These are phyloP conservation scores for Paecilomyces variotii DNA, from an alignment of 2,329 filamentous ascomycete genomes.

Conservation along the genomic window DNA sequence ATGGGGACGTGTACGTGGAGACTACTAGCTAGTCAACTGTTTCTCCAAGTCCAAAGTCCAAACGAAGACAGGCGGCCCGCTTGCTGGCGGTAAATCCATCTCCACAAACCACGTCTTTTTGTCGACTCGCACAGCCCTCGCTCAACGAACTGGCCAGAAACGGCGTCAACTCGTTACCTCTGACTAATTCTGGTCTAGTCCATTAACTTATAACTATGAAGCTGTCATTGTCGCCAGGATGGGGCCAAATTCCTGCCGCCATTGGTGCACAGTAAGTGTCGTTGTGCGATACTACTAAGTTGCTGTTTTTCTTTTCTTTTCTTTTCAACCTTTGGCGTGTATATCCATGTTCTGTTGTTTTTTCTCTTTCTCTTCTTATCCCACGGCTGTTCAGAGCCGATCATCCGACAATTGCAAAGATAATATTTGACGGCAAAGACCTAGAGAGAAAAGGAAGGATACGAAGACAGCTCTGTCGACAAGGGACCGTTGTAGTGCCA, in stretches of 20 bases:
- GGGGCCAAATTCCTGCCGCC: background rate
- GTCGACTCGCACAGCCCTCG: background rate
- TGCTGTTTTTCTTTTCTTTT: background rate
- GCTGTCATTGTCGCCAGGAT: background rate
- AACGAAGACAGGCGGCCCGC: background rate
- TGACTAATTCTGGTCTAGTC: background rate
- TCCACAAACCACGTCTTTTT: background rate
- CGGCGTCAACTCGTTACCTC: background rate
- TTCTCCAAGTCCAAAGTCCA: background rate
- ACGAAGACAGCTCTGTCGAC: background rate
- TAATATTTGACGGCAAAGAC: background rate
- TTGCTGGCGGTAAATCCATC: background rate
- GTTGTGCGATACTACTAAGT: background rate
- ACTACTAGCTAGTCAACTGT: too few species aligned
- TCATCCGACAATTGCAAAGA: background rate
- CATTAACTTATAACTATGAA: background rate
- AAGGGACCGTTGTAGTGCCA: background rate
- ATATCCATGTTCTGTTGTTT: too few species aligned
- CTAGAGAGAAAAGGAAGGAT: background rate
- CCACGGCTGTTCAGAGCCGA: background rate
- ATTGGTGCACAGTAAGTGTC: background rate
- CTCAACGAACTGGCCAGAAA: background rate
- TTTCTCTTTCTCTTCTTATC: background rate
- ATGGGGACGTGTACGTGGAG: too few species aligned
- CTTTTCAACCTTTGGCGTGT: background rate